phyloP scores from a whole-genome alignment of 2,329 filamentous ascomycete genomes.

The Talaromyces sp. region DNA sequence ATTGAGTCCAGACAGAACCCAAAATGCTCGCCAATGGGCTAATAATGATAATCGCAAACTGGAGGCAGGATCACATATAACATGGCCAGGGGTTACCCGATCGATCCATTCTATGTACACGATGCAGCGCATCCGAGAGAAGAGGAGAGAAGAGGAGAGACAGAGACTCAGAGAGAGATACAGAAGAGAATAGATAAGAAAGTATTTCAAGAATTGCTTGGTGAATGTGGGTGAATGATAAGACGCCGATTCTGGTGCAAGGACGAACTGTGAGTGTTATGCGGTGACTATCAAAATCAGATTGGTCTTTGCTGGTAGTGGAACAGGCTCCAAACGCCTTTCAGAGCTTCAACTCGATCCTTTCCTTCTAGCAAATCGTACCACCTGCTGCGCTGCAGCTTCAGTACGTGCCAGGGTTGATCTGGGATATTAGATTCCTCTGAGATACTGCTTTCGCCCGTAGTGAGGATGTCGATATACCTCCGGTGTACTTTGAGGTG shows the following conservation, averaged over 20 bases:
- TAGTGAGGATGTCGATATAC: conserved; percentile 58
- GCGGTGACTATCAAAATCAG: neutral
- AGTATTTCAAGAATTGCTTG: no score
- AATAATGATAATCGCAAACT: neutral
- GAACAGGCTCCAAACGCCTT: conserved; percentile 61
- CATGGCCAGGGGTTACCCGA: neutral
- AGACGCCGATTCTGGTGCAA: neutral
- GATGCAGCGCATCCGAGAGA: conserved; percentile 13
- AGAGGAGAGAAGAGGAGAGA: neutral
- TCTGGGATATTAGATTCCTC: conserved; percentile 26
- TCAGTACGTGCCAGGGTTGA: conserved; percentile 55
- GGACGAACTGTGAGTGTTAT: neutral
- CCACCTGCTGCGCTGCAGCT: conserved; percentile 60
- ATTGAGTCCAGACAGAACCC: neutral
- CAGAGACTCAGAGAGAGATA: no score
- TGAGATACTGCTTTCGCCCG: conserved; percentile 41
- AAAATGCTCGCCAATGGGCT: neutral
- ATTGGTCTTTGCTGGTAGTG: conserved; percentile 50
- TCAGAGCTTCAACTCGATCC: conserved; percentile 60
- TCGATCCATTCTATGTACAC: conserved; percentile 14
- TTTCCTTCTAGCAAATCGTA: conserved; percentile 59
- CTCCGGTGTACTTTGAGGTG: conserved; percentile 43
- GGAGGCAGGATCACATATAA: neutral
- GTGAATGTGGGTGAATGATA: no score
- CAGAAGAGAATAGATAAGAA: neutral